These are phyloP conservation scores for Triticum urartu DNA, from an alignment of 176 grass and related monocot genomes.

Conservation along the genomic window DNA sequence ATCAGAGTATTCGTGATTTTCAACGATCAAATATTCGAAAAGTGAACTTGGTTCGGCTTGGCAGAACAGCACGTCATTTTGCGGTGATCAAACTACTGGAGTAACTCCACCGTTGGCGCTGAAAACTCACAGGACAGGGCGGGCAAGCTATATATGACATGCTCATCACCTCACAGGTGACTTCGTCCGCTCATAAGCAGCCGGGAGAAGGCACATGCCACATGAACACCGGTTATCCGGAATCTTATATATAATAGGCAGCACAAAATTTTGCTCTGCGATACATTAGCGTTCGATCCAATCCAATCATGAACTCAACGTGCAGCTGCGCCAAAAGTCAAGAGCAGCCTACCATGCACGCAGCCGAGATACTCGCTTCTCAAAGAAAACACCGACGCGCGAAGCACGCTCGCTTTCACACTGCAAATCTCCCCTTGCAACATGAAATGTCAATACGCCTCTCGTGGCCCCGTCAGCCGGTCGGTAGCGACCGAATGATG, in stretches of 20 bases:
- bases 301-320: constrained; percentile 38
- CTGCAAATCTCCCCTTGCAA: background rate
- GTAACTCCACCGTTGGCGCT: no score
- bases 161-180: background rate
- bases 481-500: background rate
- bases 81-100: no score
- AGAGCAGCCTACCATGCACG: constrained; percentile 21
- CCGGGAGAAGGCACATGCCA: constrained; percentile 3
- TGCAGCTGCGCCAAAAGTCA: constrained; percentile 38
- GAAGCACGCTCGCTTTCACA: background rate
- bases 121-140: no score
- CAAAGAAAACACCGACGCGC: background rate
- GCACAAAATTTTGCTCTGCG: background rate
- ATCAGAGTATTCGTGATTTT: no score
- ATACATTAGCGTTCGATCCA: background rate
- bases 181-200: background rate
- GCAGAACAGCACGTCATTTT: no score
- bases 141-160: no score
- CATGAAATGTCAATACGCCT: no score
- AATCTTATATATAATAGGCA: background rate
- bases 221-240: background rate
- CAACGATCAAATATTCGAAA: no score
- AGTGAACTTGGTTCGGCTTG: no score
- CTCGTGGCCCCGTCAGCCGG: background rate
- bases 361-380: constrained; percentile 3